Conservation (phyloP, 306 rosid genomes). For the Elaeagnus macrophylla region DNA sequence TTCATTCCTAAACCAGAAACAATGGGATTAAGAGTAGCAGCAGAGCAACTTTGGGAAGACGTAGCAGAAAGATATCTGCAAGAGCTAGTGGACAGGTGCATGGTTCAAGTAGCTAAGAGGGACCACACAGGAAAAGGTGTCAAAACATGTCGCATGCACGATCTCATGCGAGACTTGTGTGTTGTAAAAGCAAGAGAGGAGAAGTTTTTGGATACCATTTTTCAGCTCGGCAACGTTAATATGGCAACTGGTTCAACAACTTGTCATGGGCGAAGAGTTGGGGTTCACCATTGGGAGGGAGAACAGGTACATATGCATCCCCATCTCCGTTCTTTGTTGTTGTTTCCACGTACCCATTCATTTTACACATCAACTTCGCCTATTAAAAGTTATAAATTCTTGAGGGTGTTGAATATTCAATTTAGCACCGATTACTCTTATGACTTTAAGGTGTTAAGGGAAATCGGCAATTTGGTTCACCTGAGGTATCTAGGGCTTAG, state of each 20-base stretch:
- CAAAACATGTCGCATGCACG: conserved; percentile 44
- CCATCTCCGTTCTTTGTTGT: not conserved
- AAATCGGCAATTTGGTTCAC: conserved; percentile 35
- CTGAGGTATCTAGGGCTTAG: conserved; percentile 36
- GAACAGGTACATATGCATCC: not conserved
- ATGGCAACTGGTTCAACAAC: conserved; percentile 12
- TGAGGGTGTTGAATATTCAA: conserved; percentile 30
- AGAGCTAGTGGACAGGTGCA: conserved; percentile 34
- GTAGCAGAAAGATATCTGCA: conserved; percentile 29
- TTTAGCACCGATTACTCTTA: not conserved
- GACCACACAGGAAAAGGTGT: conserved; percentile 31
- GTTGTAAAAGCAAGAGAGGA: conserved; percentile 30
- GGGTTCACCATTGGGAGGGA: not conserved
- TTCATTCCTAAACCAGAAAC: no score
- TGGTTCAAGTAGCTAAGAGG: conserved; percentile 39
- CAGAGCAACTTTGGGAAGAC: conserved; percentile 31
- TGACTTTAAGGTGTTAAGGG: conserved; percentile 17
- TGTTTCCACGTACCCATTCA: not conserved
- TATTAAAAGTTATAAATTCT: conserved; percentile 23
- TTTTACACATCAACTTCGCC: not conserved
- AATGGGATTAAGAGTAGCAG: no score
- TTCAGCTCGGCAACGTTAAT: conserved; percentile 1
- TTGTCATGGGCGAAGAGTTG: conserved; percentile 7
- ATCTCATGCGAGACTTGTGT: conserved; percentile 48
- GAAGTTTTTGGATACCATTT: conserved; percentile 19